Evolutionary conservation across 371 early-diverging fungal genomes (phyloP).

Genomic region (Nosema muscidifuracis): DNA sequence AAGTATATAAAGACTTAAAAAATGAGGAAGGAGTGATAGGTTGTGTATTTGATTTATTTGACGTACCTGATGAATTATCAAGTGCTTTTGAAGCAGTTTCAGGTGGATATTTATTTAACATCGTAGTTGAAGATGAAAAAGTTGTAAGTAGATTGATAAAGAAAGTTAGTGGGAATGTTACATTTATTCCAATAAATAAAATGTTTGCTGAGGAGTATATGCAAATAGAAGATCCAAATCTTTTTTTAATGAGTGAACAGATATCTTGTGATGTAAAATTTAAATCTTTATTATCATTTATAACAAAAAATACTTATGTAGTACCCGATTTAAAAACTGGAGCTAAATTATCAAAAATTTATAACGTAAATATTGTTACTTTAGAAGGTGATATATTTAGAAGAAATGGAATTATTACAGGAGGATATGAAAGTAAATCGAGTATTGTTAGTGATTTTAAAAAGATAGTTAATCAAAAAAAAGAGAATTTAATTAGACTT

Average conservation of each 20-base stretch:
- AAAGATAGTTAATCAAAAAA: slow-evolving; percentile 28
- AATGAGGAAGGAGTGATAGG: slow-evolving; percentile 64
- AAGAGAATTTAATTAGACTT: not conserved
- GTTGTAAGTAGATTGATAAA: slow-evolving; percentile 75
- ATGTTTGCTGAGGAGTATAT: slow-evolving; percentile 2
- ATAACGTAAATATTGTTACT: slow-evolving; percentile 59
- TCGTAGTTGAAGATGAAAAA: slow-evolving; percentile 85
- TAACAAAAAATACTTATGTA: slow-evolving; percentile 53
- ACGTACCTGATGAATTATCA: slow-evolving; percentile 53
- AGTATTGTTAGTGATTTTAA: slow-evolving; percentile 39
- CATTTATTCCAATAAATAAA: slow-evolving; percentile 81
- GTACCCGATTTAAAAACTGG: slow-evolving; percentile 50
- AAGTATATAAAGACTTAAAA: slow-evolving; percentile 46
- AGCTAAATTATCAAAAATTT: slow-evolving; percentile 25
- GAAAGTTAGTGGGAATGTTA: slow-evolving; percentile 72
- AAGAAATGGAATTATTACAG: slow-evolving; percentile 54
- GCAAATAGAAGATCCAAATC: slow-evolving; percentile 23
- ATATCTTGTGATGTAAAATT: slow-evolving; percentile 46
- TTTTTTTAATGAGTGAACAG: slow-evolving; percentile 14
- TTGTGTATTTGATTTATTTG: slow-evolving; percentile 57
- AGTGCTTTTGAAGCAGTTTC: slow-evolving; percentile 54
- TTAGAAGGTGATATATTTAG: slow-evolving; percentile 56
- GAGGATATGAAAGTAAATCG: slow-evolving; percentile 56
- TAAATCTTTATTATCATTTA: slow-evolving; percentile 34
- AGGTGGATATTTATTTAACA: slow-evolving; percentile 73